A percentile compares a stretch with the other conserved stretches of the same genome.
Evolutionary conservation across 2,329 filamentous ascomycete genomes (phyloP).

Genomic region (Sclerotinia minor): DNA sequence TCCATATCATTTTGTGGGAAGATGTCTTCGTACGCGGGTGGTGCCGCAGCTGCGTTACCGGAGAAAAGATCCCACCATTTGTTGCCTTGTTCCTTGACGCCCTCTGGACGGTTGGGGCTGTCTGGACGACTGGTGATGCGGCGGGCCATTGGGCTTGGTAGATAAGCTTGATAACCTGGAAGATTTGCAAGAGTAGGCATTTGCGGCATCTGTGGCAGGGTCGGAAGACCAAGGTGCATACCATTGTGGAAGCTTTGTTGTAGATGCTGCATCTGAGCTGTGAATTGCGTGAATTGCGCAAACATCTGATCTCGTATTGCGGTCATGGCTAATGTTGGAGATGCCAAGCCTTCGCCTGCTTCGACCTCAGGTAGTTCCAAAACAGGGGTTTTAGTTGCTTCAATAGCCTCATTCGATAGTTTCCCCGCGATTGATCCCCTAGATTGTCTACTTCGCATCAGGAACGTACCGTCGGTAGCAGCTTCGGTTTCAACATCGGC

Average conservation of each 20-base stretch:
- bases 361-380: conserved; percentile 35
- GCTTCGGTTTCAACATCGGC: conserved; percentile 41
- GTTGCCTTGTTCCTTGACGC: conserved; percentile 51
- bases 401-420: conserved; percentile 25
- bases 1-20: conserved; percentile 60
- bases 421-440: conserved; percentile 40
- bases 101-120: conserved; percentile 14
- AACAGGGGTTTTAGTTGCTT: conserved; percentile 33
- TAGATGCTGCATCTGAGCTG: conserved; percentile 54
- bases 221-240: conserved; percentile 63
- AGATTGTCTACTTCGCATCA: conserved; percentile 37
- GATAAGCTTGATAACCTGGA: conserved; percentile 71
- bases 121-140: conserved; percentile 62
- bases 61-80: conserved; percentile 70
- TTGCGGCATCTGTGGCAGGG: conserved; percentile 51
- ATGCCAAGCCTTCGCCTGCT: conserved; percentile 43
- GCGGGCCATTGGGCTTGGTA: conserved; percentile 64
- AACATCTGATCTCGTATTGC: conserved; percentile 73
- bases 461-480: conserved; percentile 39
- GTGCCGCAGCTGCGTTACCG: conserved; percentile 53
- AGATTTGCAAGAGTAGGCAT: conserved; percentile 58
- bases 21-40: conserved; percentile 78
- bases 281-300: conserved; percentile 51
- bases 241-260: conserved; percentile 57
- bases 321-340: conserved; percentile 63